Evolutionary conservation across 1,284 basidiomycete genomes (phyloP).

Genomic region (Austroboletus niveus): DNA sequence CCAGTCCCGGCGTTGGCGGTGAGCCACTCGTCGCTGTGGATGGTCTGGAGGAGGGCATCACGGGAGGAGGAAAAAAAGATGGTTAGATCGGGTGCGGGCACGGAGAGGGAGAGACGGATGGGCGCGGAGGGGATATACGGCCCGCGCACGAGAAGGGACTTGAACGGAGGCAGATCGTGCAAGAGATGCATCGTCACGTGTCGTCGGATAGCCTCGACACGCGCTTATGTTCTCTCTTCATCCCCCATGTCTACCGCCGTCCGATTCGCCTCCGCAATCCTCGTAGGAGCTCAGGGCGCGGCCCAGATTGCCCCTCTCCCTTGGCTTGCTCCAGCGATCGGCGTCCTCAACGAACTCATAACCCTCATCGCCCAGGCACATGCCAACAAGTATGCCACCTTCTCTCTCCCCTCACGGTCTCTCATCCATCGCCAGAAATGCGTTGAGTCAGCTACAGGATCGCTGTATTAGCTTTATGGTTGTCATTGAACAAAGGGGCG

Average conservation of each 20-base stretch:
- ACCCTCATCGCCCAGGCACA: slow-evolving; percentile 46
- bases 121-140: slow-evolving; percentile 54
- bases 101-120: slow-evolving; percentile 55
- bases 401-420: neutral
- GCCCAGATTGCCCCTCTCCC: slow-evolving; percentile 50
- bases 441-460: slow-evolving; percentile 44
- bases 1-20: slow-evolving; percentile 46
- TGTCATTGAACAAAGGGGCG: slow-evolving; percentile 22
- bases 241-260: slow-evolving; percentile 21
- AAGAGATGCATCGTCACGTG: slow-evolving; percentile 25
- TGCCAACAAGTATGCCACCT: slow-evolving; percentile 41
- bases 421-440: slow-evolving; percentile 30
- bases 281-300: slow-evolving; percentile 38
- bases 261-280: slow-evolving; percentile 10
- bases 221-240: neutral
- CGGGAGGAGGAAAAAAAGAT: slow-evolving; percentile 56
- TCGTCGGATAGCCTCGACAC: slow-evolving; percentile 18
- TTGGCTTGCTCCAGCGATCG: slow-evolving; percentile 42
- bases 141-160: slow-evolving; percentile 51
- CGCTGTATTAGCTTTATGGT: slow-evolving; percentile 33
- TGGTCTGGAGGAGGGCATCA: slow-evolving; percentile 36
- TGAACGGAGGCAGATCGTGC: slow-evolving; percentile 42
- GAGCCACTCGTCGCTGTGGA: slow-evolving; percentile 62
- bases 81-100: slow-evolving; percentile 36
- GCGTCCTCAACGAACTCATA: slow-evolving; percentile 40